Conservation (phyloP, 2,329 filamentous ascomycete genomes). For the Cladosporium velox region DNA sequence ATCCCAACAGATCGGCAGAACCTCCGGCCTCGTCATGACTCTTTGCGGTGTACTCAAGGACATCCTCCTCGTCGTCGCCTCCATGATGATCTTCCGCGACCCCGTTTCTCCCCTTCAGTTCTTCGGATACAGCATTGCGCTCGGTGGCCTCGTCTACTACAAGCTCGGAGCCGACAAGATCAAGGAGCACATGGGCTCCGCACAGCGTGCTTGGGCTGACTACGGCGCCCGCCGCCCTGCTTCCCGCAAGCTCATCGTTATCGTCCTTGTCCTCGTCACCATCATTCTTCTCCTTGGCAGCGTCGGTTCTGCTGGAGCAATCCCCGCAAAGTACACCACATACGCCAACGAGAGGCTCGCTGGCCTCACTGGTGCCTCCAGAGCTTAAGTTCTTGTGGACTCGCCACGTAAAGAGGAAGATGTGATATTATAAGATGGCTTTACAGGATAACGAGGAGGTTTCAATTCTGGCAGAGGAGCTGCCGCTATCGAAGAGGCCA, state of each 20-base stretch:
- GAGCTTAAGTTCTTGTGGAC: neutral
- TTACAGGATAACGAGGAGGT: constrained; percentile 3
- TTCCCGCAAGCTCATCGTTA: constrained; percentile 74
- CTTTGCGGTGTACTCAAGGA: constrained; percentile 88
- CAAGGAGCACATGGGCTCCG: constrained; percentile 74
- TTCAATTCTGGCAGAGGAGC: neutral
- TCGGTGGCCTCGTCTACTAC: constrained; percentile 79
- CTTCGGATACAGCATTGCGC: constrained; percentile 80
- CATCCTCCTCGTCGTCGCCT: constrained; percentile 76
- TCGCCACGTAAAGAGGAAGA: neutral
- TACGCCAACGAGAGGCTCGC: constrained; percentile 16
- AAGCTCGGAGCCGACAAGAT: constrained; percentile 82
- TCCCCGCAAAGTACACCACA: constrained; percentile 24
- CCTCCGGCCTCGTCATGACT: constrained; percentile 80
- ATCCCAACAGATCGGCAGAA: constrained; percentile 74
- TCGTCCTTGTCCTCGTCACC: constrained; percentile 63
- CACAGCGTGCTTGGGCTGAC: constrained; percentile 78
- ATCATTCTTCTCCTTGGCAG: constrained; percentile 69
- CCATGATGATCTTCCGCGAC: constrained; percentile 80
- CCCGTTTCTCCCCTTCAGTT: constrained; percentile 74
- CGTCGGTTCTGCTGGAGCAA: constrained; percentile 36
- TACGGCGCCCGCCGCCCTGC: constrained; percentile 76
- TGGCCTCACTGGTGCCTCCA: constrained; percentile 6
- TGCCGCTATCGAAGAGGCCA: neutral
- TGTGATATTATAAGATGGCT: neutral